These are phyloP conservation scores for Pichia sp. DNA, from an alignment of 1,139 yeast genomes.

Conservation along the genomic window DNA sequence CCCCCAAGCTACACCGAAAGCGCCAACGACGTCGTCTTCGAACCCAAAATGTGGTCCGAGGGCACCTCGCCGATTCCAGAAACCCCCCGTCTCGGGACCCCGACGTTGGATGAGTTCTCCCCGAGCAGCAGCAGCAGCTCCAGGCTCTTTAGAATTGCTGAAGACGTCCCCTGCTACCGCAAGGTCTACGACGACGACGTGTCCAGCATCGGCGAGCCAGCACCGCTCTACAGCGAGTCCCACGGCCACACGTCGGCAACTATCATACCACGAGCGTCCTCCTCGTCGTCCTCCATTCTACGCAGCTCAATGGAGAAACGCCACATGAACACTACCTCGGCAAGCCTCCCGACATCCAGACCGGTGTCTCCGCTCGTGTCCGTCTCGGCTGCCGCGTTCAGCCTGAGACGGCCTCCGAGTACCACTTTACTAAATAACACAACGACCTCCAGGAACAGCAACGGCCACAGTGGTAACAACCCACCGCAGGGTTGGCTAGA, in stretches of 20 bases:
- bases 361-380: conserved; percentile 2
- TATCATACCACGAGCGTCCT: not conserved
- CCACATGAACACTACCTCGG: not conserved
- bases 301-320: not conserved
- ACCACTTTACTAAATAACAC: conserved; percentile 2
- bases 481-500: too few species aligned
- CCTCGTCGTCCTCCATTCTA: not conserved
- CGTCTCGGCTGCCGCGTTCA: not conserved
- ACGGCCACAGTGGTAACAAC: not conserved
- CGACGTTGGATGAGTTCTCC: conserved; percentile 3
- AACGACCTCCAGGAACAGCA: not conserved
- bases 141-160: conserved; percentile 1
- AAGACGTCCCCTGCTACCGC: conserved; percentile 27
- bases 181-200: conserved; percentile 27
- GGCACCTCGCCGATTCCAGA: conserved; percentile 7
- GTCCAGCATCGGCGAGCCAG: conserved; percentile 22
- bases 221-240: conserved; percentile 26
- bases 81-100: conserved; percentile 8
- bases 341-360: not conserved
- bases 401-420: not conserved
- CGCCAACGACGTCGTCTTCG: conserved; percentile 20
- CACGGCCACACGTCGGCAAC: not conserved
- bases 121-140: not conserved
- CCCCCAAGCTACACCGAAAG: conserved; percentile 26
- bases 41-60: conserved; percentile 18